These are phyloP conservation scores for Linderniella brevidens DNA, from an alignment of 257 asterid species.

Conservation along the genomic window DNA sequence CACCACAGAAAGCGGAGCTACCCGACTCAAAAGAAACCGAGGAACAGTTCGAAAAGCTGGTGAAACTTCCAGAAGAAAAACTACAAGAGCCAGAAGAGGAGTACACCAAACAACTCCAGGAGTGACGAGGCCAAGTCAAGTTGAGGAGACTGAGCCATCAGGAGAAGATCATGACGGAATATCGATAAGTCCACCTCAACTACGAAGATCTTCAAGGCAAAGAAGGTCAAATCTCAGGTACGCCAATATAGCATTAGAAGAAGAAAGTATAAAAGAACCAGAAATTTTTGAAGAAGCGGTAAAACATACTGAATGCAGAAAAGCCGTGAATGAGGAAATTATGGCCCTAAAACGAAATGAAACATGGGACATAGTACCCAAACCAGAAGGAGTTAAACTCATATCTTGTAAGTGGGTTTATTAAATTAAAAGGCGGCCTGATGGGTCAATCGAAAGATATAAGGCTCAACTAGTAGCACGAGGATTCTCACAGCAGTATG, in stretches of 20 bases:
- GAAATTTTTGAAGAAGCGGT: constrained; percentile 6
- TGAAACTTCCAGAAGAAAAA: neutral
- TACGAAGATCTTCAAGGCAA: constrained; percentile 6
- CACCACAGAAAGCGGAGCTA: neutral
- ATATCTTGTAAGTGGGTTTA: constrained; percentile 12
- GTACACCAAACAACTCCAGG: neutral
- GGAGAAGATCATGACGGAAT: neutral
- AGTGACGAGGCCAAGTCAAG: too few relatives aligned
- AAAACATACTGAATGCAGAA: neutral
- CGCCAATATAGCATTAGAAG: constrained; percentile 6
- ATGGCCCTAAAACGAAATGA: constrained; percentile 1
- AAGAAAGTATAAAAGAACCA: constrained; percentile 1
- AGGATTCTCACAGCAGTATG: too few relatives aligned
- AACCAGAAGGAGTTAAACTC: constrained; percentile 8
- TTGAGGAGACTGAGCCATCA: too few relatives aligned
- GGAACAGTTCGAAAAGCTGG: neutral
- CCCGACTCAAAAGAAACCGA: constrained; percentile 2
- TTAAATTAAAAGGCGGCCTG: constrained; percentile 1
- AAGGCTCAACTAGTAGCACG: too few relatives aligned
- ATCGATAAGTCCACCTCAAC: neutral
- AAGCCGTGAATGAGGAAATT: constrained; percentile 7
- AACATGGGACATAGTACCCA: constrained; percentile 9
- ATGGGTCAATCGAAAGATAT: constrained; percentile 10
- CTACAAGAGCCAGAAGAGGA: neutral
- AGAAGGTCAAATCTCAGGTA: constrained; percentile 6